phyloP scores from a whole-genome alignment of 2,329 filamentous ascomycete species.

The Colletotrichum cuscutae region DNA sequence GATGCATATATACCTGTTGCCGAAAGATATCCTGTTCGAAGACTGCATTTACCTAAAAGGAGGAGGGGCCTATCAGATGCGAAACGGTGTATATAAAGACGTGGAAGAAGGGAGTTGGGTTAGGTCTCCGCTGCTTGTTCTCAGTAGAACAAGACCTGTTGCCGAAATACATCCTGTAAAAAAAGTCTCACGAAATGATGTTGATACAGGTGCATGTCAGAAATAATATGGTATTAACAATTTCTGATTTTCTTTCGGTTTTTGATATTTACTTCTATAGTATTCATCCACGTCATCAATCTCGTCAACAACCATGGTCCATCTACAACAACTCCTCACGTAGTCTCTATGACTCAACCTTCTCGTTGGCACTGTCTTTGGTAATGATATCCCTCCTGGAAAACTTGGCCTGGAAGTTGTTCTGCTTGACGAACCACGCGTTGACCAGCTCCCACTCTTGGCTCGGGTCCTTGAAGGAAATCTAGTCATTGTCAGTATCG shows the following conservation, averaged over 20 bases:
- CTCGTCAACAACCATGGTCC: neutral
- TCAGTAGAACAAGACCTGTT: neutral
- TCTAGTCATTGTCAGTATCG: slow-evolving; percentile 46
- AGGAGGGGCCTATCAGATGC: neutral
- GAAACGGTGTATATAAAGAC: neutral
- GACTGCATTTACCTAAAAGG: neutral
- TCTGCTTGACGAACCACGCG: slow-evolving; percentile 72
- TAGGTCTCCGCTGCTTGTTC: neutral
- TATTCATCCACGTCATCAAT: slow-evolving; percentile 3
- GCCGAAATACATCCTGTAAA: neutral
- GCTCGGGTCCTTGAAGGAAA: slow-evolving; percentile 62
- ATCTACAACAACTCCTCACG: neutral
- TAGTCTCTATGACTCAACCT: neutral
- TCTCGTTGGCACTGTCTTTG: slow-evolving; percentile 40
- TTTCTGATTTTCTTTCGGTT: neutral
- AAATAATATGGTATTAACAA: neutral
- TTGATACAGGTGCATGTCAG: neutral
- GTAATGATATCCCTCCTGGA: slow-evolving; percentile 53
- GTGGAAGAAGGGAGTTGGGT: no score
- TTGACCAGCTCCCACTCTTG: slow-evolving; percentile 69
- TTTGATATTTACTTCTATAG: neutral
- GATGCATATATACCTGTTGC: slow-evolving; percentile 2
- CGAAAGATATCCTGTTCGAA: slow-evolving; percentile 19
- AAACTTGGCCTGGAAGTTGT: slow-evolving; percentile 62
- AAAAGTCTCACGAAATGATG: neutral